These are phyloP conservation scores for Sisymbrium altissimum DNA, from an alignment of 345 rosid species.

Conservation along the genomic window DNA sequence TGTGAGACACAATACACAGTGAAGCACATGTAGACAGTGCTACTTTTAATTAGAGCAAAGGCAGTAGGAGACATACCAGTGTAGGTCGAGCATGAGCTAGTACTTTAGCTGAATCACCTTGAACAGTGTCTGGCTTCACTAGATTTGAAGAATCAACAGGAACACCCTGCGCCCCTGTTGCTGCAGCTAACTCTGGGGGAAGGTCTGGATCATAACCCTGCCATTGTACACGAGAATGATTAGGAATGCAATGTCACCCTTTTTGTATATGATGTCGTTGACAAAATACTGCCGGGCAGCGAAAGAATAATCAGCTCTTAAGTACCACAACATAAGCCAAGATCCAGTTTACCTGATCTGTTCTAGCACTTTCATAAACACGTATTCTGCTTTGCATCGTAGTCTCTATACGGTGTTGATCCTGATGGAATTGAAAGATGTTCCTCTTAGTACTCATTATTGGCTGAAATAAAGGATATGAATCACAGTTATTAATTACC, in stretches of 20 bases:
- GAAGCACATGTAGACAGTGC: conserved; percentile 9
- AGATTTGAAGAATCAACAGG: conserved; percentile 52
- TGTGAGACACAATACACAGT: not conserved
- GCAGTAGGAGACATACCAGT: conserved; percentile 54
- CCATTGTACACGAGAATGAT: conserved; percentile 14
- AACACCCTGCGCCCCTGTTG: conserved; percentile 68
- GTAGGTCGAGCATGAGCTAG: conserved; percentile 67
- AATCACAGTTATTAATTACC: conserved; percentile 50
- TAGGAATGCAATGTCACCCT: conserved; percentile 9
- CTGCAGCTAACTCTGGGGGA: conserved; percentile 99
- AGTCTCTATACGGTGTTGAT: conserved; percentile 81
- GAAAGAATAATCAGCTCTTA: not conserved
- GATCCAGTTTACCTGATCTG: conserved; percentile 66
- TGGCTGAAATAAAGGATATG: conserved; percentile 13
- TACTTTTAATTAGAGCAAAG: not conserved
- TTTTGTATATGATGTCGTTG: conserved; percentile 1
- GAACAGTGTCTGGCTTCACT: conserved; percentile 58
- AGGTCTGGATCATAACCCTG: conserved; percentile 96
- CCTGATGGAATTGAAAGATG: conserved; percentile 45
- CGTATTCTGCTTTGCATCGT: conserved; percentile 99
- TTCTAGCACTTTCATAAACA: conserved; percentile 94
- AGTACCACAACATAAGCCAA: not conserved
- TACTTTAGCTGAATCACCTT: conserved; percentile 55
- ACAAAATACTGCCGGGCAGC: not conserved
- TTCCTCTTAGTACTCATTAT: conserved; percentile 28